A percentile compares a stretch with the other conserved stretches of the same genome.
These are phyloP conservation scores for Suillus americanus DNA, from an alignment of 768 basidiomycete genomes.

Conservation along the genomic window DNA sequence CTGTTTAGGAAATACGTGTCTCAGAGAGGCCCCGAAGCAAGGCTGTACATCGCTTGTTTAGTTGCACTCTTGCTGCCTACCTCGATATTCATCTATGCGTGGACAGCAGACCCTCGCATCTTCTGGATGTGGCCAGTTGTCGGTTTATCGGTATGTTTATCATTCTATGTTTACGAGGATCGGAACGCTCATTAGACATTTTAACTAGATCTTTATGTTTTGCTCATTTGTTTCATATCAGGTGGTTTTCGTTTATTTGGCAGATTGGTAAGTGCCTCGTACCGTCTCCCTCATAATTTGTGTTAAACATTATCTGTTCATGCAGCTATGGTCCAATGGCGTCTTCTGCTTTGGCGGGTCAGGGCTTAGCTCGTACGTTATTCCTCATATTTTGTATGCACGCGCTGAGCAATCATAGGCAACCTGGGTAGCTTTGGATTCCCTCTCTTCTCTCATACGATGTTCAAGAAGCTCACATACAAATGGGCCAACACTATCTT, in stretches of 20 bases:
- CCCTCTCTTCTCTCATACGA: slow-evolving; percentile 59
- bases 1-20: slow-evolving; percentile 29
- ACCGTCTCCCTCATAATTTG: too few relatives aligned
- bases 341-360: slow-evolving; percentile 65
- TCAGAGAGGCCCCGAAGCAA: slow-evolving; percentile 49
- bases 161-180: neutral
- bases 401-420: slow-evolving; percentile 30
- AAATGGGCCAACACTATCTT: slow-evolving; percentile 61
- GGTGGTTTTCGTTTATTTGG: slow-evolving; percentile 55
- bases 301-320: slow-evolving; percentile 1
- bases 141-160: slow-evolving; percentile 4
- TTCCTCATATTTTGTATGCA: neutral
- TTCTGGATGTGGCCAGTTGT: slow-evolving; percentile 55
- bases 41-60: slow-evolving; percentile 54
- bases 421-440: slow-evolving; percentile 53
- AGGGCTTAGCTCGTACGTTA: slow-evolving; percentile 53
- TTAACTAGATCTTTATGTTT: slow-evolving; percentile 45
- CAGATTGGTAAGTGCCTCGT: slow-evolving; percentile 49
- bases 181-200: neutral
- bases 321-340: slow-evolving; percentile 56
- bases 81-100: slow-evolving; percentile 70
- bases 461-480: slow-evolving; percentile 55
- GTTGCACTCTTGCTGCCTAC: slow-evolving; percentile 53
- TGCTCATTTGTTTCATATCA: slow-evolving; percentile 53
- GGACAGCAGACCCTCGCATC: slow-evolving; percentile 53